Evolutionary conservation across 2,329 filamentous ascomycete species (phyloP), one percentile per base, ranked within the genome.

Genomic region (Aspergillus nomiae): DNA sequence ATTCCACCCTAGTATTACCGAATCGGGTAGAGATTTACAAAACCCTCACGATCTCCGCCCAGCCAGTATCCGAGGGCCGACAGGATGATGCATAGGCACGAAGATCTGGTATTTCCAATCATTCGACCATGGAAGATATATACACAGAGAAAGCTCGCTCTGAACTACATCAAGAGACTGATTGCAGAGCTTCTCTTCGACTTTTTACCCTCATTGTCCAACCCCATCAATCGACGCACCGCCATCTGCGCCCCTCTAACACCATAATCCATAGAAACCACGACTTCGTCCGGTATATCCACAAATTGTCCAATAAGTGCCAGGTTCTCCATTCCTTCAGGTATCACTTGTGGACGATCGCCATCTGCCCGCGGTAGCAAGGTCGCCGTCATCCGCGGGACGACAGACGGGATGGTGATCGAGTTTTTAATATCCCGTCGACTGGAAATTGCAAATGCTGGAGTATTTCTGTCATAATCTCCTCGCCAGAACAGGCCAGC

Each of bases 271-370:
- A 76, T 75, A 9, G 73, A 77, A 56, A 77, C 76, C 28, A 78
- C 77, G 34, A 71, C 74, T 65, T 81, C 78, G 32, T 73, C 70
- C 12, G 70, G 69, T 26, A 79, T 77, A 67, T 81, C 79, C 21
- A 79, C 78, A 69, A 77, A 82, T 65, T 81, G 78, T 14, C 79
- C 78, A 38, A 81, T 68, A 24, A 81, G 69, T 1, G 74, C 80
- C 54, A 81, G 66, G 67, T 81, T 82, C 26, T 65, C 71, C 28
- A 72, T 72, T 6, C 73, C 74, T 21, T 72, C 59, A 0, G 79
- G 80, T 51, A 81, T 74, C 0, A 80, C 72, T n/a, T 69, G 61
- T 3, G 80, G 80, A 2, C 80, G 74, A 67, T 81, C 78, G 4
- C 72, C 73, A 1, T 60, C 34, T 9, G 71, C 67, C 14, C 79